Evolutionary conservation across 805 yeast species (phyloP), one percentile per base, ranked within the genome.

Genomic region (Huiozyma naganishii): DNA sequence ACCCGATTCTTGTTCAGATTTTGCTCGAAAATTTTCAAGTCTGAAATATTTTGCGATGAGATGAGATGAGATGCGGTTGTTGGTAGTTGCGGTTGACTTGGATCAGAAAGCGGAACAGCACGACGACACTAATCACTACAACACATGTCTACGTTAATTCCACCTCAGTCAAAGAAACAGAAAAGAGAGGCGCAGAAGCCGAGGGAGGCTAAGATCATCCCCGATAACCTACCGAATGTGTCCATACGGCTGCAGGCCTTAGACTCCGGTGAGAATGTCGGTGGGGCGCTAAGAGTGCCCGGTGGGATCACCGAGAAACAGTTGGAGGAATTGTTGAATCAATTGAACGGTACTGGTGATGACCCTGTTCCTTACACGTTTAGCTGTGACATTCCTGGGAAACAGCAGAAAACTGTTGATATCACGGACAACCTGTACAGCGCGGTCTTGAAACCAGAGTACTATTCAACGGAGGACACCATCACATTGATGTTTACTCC

Each of bases 341-440:
- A 85, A 56, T 66, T 92, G 40, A 75, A 79, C 39, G 82, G 79
- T 3, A 75, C 76, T 29, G 48, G 69, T 0, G 95, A 83, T 45
- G 95, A 88, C 30, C 90, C 95, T 2, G 83, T 83, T 35, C 98
- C 98, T 3, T 92, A 87, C 58, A 76, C 87, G 1, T 90, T 90
- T 61, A 76, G 95, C 7, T 68, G 89, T 30, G 68, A 77, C 45
- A 71, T 69, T 3, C 70, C 69, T 6, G 72, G 70, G 8, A 65
- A 57, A 3, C 58, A 61, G 35, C 51, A 47, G 11, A 49, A 48
- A 41, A 46, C 54, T n/a, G 69, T 86, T 30, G 96, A 89, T 54
- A 82, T 92, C 50, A 76, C 71, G 46, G 85, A 80, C 49, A 83
- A 86, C 58, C 59, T 92, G 39, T 90, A 88, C 60, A 62, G 75